A percentile compares a stretch with the other conserved stretches of the same genome.
Conservation (phyloP, 2,329 filamentous ascomycete genomes). For the Exophiala bonariae region DNA sequence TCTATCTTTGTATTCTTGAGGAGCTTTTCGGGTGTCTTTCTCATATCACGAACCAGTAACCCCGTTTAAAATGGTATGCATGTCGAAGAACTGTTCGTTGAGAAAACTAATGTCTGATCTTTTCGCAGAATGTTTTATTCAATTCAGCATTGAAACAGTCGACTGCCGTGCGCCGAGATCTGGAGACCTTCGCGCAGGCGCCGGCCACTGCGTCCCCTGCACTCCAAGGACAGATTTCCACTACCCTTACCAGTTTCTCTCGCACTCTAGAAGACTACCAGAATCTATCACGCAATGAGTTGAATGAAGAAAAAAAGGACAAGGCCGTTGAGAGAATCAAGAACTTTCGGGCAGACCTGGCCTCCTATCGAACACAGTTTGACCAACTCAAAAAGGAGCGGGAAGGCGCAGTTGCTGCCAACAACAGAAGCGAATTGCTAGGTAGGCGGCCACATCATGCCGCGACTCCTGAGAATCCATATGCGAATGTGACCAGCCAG, state of each 20-base stretch:
- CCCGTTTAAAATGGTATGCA: too few relatives aligned
- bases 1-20: too few relatives aligned
- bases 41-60: too few relatives aligned
- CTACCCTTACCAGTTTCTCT: slow-evolving; percentile 76
- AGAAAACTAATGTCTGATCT: neutral
- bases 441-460: slow-evolving; percentile 78
- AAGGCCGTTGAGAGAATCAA: slow-evolving; percentile 84
- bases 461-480: slow-evolving; percentile 89
- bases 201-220: slow-evolving; percentile 59
- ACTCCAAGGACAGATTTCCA: slow-evolving; percentile 72
- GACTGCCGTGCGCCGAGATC: slow-evolving; percentile 73
- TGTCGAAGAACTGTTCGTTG: too few relatives aligned
- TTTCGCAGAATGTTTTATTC: slow-evolving; percentile 72
- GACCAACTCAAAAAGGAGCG: slow-evolving; percentile 73
- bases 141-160: slow-evolving; percentile 85
- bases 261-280: slow-evolving; percentile 93
- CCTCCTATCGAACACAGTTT: slow-evolving; percentile 76
- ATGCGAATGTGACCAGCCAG: slow-evolving; percentile 62
- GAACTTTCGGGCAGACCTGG: slow-evolving; percentile 79
- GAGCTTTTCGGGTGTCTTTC: neutral
- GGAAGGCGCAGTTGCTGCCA: slow-evolving; percentile 68
- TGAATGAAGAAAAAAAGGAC: slow-evolving; percentile 86
- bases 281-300: slow-evolving; percentile 79
- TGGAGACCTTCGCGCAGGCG: slow-evolving; percentile 67
- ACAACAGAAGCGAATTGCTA: slow-evolving; percentile 78